Percentiles rank a stretch among this genome's conserved stretches.
phyloP scores from a whole-genome alignment of 345 rosid genomes.

The Jatropha curcas region DNA sequence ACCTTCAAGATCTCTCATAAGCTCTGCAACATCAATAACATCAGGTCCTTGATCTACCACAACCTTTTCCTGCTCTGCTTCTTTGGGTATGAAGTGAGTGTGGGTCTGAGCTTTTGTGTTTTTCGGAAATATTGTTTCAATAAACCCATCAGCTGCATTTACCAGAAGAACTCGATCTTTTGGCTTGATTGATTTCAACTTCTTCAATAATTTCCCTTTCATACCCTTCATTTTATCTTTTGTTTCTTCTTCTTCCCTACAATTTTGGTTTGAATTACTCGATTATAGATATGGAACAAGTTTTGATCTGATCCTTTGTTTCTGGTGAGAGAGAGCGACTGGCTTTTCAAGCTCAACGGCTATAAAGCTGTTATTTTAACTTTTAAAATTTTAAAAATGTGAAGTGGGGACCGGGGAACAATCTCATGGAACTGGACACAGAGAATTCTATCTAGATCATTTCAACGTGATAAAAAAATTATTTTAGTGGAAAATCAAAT shows the following conservation, averaged over 20 bases:
- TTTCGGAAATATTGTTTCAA: conserved; percentile 35
- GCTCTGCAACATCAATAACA: conserved; percentile 44
- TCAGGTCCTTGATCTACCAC: conserved; percentile 33
- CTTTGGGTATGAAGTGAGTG: conserved; percentile 24
- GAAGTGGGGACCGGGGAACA: conserved; percentile 5
- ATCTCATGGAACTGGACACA: not conserved
- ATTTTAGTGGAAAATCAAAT: no score
- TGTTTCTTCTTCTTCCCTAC: not conserved
- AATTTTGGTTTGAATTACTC: conserved; percentile 7
- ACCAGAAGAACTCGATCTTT: conserved; percentile 60
- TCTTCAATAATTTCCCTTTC: conserved; percentile 74
- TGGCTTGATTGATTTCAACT: conserved; percentile 59
- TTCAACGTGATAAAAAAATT: not conserved
- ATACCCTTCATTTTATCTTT: conserved; percentile 56
- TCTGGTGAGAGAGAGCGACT: conserved; percentile 12
- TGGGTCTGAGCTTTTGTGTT: conserved; percentile 33
- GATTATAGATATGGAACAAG: conserved; percentile 5
- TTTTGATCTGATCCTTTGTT: not conserved
- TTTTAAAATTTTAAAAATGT: conserved; percentile 32
- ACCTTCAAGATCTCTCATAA: conserved; percentile 49
- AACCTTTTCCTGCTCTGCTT: conserved; percentile 26
- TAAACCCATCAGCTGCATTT: conserved; percentile 56
- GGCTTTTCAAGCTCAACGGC: conserved; percentile 56
- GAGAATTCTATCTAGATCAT: not conserved
- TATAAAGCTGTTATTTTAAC: conserved; percentile 43